Base-by-base conservation (phyloP, 306 rosid genomes). In the Aeschynomene evenia region DNA sequence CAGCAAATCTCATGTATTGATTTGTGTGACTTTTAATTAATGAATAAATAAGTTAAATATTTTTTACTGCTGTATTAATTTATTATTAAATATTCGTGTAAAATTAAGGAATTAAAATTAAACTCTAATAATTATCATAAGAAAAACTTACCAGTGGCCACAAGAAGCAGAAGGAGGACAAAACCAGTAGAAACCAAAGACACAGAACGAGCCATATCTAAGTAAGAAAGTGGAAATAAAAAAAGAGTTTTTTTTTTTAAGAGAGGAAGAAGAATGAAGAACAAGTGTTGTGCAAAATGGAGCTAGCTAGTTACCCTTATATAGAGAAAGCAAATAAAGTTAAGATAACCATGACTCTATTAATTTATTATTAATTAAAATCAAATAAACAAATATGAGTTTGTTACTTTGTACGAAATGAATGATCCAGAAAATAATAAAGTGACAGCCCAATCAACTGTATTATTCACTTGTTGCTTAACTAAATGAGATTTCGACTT, bases 111-210 rank as follows among this genome's bases (percentile, higher is more conserved):
- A 10, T 3, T 6, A 34, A 34, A 34, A 34, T 0, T 6, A 34
- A 34, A 34, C n/a, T n/a, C n/a, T n/a, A n/a, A n/a, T n/a, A n/a
- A n/a, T n/a, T n/a, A n/a, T n/a, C n/a, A n/a, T 6, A 0, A 29
- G 61, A 43, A 43, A 31, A 1, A 42, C 46, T 1, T 19, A 87
- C 90, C 90, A 3, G 85, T 77, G 71, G 94, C 86, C 11, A 81
- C 55, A 0, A 88, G 74, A 49, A 88, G 84, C 15, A 88, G 55
- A 20, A 83, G 50, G 13, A 83, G 34, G 72, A 87, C 20, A 52
- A 85, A 77, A 9, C 75, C 45, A 53, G 83, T 55, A 49, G 90
- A 77, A 71, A 79, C 61, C n/a, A 68, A 9, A 64, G 70, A 71
- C 77, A 71, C 1, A 14, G 77, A 80, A n/a, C 80, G 84, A 40